Percentiles rank a stretch among this genome's conserved stretches.
These are phyloP conservation scores for Nigrospora osmanthi DNA, from an alignment of 2,329 filamentous ascomycete genomes.

Conservation along the genomic window DNA sequence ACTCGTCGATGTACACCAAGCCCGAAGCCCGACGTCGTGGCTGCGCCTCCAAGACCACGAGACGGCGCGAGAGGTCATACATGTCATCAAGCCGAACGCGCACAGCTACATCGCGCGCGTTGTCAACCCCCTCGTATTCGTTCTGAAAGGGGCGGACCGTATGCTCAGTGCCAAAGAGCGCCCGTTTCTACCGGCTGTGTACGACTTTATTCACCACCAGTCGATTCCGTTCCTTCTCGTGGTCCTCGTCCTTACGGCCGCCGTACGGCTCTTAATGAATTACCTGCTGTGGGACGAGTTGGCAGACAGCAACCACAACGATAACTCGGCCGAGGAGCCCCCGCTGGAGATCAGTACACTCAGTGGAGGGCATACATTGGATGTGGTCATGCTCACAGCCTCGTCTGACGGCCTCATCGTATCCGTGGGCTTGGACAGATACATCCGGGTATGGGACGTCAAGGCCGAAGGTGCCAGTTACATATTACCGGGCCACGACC, in stretches of 20 bases:
- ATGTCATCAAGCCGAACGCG: constrained; percentile 63
- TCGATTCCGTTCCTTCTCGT: constrained; percentile 52
- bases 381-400: constrained; percentile 57
- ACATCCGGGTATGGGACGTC: constrained; percentile 59
- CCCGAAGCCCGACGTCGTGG: constrained; percentile 70
- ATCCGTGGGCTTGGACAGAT: constrained; percentile 63
- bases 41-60: constrained; percentile 70
- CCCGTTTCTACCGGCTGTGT: constrained; percentile 47
- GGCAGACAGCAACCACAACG: constrained; percentile 33
- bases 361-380: constrained; percentile 56
- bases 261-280: constrained; percentile 64
- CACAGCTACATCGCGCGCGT: constrained; percentile 68
- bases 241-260: constrained; percentile 54
- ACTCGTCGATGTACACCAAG: constrained; percentile 61
- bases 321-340: constrained; percentile 37
- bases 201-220: constrained; percentile 61
- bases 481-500: constrained; percentile 28
- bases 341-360: constrained; percentile 54
- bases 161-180: constrained; percentile 42
- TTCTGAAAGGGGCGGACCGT: constrained; percentile 60
- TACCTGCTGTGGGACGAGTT: constrained; percentile 64
- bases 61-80: constrained; percentile 68
- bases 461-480: constrained; percentile 35
- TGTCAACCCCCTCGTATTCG: constrained; percentile 67
- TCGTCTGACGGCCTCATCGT: constrained; percentile 58